These are phyloP conservation scores for Suillus clintonianus DNA, from an alignment of 768 basidiomycete genomes.

Conservation along the genomic window DNA sequence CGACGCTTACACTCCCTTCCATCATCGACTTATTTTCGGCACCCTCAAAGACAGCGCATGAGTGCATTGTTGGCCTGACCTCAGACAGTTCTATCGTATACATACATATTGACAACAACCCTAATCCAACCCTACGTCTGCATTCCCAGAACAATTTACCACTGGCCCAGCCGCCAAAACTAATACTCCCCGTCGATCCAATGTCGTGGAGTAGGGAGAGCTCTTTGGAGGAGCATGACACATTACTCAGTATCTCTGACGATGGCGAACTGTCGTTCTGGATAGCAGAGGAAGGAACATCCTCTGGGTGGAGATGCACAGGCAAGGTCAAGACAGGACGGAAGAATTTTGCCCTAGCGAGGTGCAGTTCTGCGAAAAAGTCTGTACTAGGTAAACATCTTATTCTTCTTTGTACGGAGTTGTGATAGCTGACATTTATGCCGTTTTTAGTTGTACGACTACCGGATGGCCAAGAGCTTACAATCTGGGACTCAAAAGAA, in stretches of 20 bases:
- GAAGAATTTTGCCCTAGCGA: conserved; percentile 63
- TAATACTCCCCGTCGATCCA: conserved; percentile 81
- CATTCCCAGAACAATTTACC: conserved; percentile 56
- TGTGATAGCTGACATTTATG: conserved; percentile 10
- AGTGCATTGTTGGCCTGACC: conserved; percentile 69
- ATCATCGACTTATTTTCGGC: conserved; percentile 67
- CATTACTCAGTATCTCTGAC: conserved; percentile 75
- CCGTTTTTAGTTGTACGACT: conserved; percentile 55
- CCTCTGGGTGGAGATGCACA: conserved; percentile 60
- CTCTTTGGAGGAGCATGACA: conserved; percentile 60
- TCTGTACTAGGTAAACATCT: conserved; percentile 73
- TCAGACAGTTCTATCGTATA: conserved; percentile 59
- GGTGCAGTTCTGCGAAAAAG: conserved; percentile 91
- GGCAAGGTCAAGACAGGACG: conserved; percentile 75
- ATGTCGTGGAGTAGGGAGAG: conserved; percentile 74
- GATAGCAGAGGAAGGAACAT: conserved; percentile 54
- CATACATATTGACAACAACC: conserved; percentile 44
- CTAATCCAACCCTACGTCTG: conserved; percentile 42
- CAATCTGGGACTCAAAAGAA: conserved; percentile 95
- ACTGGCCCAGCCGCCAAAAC: conserved; percentile 43
- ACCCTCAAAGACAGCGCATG: conserved; percentile 51
- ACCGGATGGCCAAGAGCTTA: conserved; percentile 72
- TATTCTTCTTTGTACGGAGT: background rate
- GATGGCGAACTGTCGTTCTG: conserved; percentile 87
- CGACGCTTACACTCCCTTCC: conserved; percentile 46